Evolutionary conservation across 345 rosid species (phyloP).

Genomic region (Erucastrum elatum): DNA sequence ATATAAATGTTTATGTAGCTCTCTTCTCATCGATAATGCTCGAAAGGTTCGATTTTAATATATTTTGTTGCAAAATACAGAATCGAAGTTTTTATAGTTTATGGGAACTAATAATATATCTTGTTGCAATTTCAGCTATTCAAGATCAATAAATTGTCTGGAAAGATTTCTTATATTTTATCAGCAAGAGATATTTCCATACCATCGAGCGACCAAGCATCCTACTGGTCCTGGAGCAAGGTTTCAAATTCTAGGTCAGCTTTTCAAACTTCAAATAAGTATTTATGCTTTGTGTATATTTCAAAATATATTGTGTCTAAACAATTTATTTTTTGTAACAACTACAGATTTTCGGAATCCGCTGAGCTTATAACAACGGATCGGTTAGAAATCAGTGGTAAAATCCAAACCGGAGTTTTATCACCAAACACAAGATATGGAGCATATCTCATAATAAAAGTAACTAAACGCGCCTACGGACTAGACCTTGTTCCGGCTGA

Average conservation of each 20-base stretch:
- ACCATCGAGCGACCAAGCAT: slow-evolving; percentile 48
- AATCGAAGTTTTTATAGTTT: no score
- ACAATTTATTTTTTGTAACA: not conserved
- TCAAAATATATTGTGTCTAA: not conserved
- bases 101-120: not conserved
- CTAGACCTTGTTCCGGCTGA: slow-evolving; percentile 51
- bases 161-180: slow-evolving; percentile 48
- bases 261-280: not conserved
- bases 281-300: not conserved
- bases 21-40: slow-evolving; percentile 51
- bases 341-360: slow-evolving; percentile 45
- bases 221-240: slow-evolving; percentile 60
- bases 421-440: slow-evolving; percentile 43
- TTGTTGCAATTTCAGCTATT: slow-evolving; percentile 46
- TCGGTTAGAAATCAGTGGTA: slow-evolving; percentile 48
- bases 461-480: slow-evolving; percentile 44
- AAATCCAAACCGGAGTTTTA: slow-evolving; percentile 33
- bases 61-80: no score
- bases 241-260: slow-evolving; percentile 51
- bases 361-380: slow-evolving; percentile 49
- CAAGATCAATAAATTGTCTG: slow-evolving; percentile 59
- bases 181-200: slow-evolving; percentile 75
- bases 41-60: slow-evolving; percentile 38
- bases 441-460: slow-evolving; percentile 48
- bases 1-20: slow-evolving; percentile 47